Evolutionary conservation across 192 early-diverging fungal species (phyloP).

Genomic region (Helicostylum pulchrum): DNA sequence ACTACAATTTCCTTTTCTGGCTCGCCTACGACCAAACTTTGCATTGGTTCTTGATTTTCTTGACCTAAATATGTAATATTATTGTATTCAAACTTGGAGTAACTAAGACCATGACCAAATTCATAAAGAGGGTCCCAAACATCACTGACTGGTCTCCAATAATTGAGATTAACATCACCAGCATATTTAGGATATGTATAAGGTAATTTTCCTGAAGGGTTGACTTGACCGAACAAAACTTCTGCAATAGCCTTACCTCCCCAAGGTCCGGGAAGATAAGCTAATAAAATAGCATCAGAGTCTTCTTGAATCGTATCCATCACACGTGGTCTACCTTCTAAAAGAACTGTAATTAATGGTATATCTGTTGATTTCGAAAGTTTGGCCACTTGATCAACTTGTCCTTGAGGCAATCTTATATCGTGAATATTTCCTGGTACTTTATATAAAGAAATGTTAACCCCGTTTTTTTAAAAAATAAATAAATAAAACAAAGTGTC

Average conservation of each 20-base stretch:
- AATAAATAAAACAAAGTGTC: background rate
- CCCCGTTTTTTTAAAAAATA: background rate
- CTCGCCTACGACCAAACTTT: background rate
- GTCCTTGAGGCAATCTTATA: slow-evolving; percentile 42
- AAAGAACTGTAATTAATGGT: slow-evolving; percentile 45
- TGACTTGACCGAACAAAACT: slow-evolving; percentile 50
- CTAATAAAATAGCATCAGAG: slow-evolving; percentile 44
- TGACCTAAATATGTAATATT: slow-evolving; percentile 33
- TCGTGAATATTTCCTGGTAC: slow-evolving; percentile 50
- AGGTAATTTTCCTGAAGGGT: slow-evolving; percentile 57
- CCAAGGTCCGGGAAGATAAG: slow-evolving; percentile 57
- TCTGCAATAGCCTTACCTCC: slow-evolving; percentile 58
- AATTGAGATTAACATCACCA: slow-evolving; percentile 37
- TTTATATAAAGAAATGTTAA: background rate
- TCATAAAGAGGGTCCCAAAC: slow-evolving; percentile 51
- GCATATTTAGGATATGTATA: slow-evolving; percentile 56
- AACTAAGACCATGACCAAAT: slow-evolving; percentile 57
- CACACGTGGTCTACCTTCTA: slow-evolving; percentile 55
- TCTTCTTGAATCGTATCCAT: slow-evolving; percentile 39
- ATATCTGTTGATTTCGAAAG: slow-evolving; percentile 22
- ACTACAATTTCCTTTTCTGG: slow-evolving; percentile 33
- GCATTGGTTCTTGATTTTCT: background rate
- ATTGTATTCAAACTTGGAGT: slow-evolving; percentile 46
- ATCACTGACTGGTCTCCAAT: slow-evolving; percentile 35
- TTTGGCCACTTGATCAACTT: slow-evolving; percentile 43